Base-by-base conservation (phyloP, 2,329 filamentous ascomycete species). In the Aspergillus felis region DNA sequence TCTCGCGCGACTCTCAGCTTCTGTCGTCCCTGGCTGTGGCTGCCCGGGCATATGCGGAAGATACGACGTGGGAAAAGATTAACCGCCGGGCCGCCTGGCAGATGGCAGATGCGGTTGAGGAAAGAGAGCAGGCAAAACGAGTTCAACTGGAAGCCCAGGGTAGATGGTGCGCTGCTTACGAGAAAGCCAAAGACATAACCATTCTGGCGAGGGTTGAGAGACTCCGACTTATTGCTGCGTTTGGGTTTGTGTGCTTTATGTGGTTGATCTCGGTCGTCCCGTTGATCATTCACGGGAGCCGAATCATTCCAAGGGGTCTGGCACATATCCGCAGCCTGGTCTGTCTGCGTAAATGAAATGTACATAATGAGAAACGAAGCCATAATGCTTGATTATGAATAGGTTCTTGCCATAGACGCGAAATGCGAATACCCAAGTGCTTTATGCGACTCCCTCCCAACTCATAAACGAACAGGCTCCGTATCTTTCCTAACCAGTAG, bases 41-140 rank as follows among this genome's bases (percentile, higher is more conserved):
- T 8, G 81, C 84, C 1, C 79, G 86, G 53, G 67, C 69, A 22
- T 82, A 85, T 59, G 87, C 86, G 0, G 82, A 82, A 58, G 79
- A 85, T 51, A 86, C 84, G 2, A 89, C 85, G 0, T 90, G 87
- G 87, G 85, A 88, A 57, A 87, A 83, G 73, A 87, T 89, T 71
- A 87, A 88, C 74, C 87, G 87, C 64, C 84, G 82, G 51, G 87
- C 88, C 1, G 87, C 87, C 3, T 85, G 84, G 80, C 81, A 83
- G 57, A 83, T 89, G 74, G 75, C 80, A 3, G 75, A 79, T 17
- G 76, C 81, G 49, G 72, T 81, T 61, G 53, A 55, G 59, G 1
- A 44, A 58, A 20, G 54, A 61, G 20, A 44, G 41, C 41, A 24
- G 9, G 41, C n/a, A 12, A 24, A 44, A 22, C 41, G 41, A 44